Base-by-base conservation (phyloP, 345 rosid genomes). In the Hypericum androsaemum region DNA sequence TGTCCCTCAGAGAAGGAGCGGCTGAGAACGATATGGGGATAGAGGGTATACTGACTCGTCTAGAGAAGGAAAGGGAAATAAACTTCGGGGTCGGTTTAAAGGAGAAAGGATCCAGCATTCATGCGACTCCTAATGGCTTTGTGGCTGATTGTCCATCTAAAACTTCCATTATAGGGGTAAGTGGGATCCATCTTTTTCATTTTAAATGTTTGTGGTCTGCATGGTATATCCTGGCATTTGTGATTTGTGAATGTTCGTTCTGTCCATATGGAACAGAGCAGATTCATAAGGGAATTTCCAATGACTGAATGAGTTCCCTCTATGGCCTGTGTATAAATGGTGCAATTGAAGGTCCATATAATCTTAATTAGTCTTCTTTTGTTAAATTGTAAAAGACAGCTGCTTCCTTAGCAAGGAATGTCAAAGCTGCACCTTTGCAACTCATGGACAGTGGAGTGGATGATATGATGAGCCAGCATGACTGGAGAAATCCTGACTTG, bases 51-150 rank as follows among this genome's bases (percentile, higher is more conserved):
- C 68, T 92, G 61, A 77, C 64, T 43, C 78, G 94, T 45, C 63
- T 92, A 65, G 89, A 88, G 77, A 87, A 74, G 70, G 89, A 92
- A 66, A 79, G 96, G 77, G 81, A 80, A 69, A 53, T 61, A 43
- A 75, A 74, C 46, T 73, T 84, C 13, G 89, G 94, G 61, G 53
- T 79, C 56, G 74, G 69, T 67, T 72, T 74, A 61, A 72, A 71
- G 38, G 79, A 59, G 58, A 78, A 68, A 67, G 79, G 58, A 43
- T 72, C 49, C 43, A 61, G 7, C 58, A 37, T 65, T 63, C 53
- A 9, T 55, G 28, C 47, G 55, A 58, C 57, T 43, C 47, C 61
- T 65, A 59, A 57, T 63, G 53, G 54, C 35, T 9, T 14, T 42
- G 36, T 57, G 63, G 52, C 58, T 54, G 83, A 70, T 53, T 68